These are phyloP conservation scores for Avena eriantha DNA, from an alignment of 176 grass and related monocot genomes.

Conservation along the genomic window DNA sequence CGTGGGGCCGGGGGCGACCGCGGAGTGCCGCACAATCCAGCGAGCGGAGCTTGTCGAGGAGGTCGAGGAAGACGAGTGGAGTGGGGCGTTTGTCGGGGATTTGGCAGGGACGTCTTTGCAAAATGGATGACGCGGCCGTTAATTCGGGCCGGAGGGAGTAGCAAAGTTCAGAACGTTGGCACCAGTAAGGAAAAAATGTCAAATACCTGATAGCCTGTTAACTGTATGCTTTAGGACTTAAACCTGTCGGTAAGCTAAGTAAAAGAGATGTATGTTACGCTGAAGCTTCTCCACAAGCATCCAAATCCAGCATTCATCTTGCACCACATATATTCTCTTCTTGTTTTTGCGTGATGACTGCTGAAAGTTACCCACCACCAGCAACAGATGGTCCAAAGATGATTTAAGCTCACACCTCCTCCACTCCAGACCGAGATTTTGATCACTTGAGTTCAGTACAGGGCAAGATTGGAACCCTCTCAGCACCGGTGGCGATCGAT, in stretches of 20 bases:
- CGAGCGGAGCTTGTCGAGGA: no score
- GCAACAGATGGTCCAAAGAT: constrained; percentile 41
- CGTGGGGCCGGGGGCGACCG: no score
- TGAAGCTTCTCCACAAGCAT: constrained; percentile 25
- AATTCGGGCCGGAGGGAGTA: not conserved
- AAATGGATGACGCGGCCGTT: no score
- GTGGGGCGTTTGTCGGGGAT: no score
- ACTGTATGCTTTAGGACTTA: no score
- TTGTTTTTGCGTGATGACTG: not conserved
- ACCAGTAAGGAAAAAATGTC: not conserved
- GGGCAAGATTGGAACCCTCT: not conserved
- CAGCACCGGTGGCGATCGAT: not conserved
- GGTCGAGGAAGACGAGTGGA: no score
- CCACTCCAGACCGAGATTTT: not conserved
- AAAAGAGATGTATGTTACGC: not conserved
- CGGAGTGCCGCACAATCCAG: no score
- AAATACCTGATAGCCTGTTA: not conserved
- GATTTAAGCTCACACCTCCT: constrained; percentile 46
- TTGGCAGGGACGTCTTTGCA: no score
- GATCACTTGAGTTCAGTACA: not conserved
- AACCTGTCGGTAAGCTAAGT: not conserved
- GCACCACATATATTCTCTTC: not conserved
- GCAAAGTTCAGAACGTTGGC: not conserved
- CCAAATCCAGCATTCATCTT: constrained; percentile 27
- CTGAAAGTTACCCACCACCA: constrained; percentile 50